phyloP scores from a whole-genome alignment of 768 basidiomycete species.

The Sporobolomyces pararoseus region DNA sequence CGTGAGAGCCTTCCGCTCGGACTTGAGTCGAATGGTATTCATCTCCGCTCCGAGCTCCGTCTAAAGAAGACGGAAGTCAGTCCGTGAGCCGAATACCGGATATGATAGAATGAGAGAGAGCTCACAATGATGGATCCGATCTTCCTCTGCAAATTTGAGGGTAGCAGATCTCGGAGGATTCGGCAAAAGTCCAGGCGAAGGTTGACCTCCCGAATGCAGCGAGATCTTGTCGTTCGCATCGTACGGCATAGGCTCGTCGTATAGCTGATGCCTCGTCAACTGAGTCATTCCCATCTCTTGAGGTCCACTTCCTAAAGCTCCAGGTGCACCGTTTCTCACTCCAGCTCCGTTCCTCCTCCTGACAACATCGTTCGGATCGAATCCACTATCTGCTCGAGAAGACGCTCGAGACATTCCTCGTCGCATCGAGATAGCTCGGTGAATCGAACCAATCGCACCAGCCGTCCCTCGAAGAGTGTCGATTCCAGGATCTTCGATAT shows the following conservation, averaged over 20 bases:
- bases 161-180: conserved; percentile 16
- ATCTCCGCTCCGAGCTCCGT: not conserved
- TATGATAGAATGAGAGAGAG: too few relatives aligned
- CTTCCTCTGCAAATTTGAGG: conserved; percentile 20
- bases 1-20: conserved; percentile 15
- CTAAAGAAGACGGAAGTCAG: not conserved
- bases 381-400: conserved; percentile 43
- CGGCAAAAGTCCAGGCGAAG: conserved; percentile 6
- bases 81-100: too few relatives aligned
- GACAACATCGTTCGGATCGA: conserved; percentile 38
- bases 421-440: conserved; percentile 50
- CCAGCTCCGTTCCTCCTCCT: conserved; percentile 24
- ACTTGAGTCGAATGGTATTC: conserved; percentile 25
- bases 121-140: conserved; percentile 22
- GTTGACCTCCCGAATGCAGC: conserved; percentile 41
- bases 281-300: conserved; percentile 47
- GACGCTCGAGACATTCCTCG: conserved; percentile 36
- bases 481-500: conserved; percentile 84
- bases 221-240: conserved; percentile 49
- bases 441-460: conserved; percentile 85
- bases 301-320: conserved; percentile 18
- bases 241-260: conserved; percentile 75
- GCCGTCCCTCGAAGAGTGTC: conserved; percentile 87
- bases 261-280: conserved; percentile 75
- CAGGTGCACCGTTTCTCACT: conserved; percentile 17